phyloP scores from a whole-genome alignment of 2,329 filamentous ascomycete species.

The Ilyonectria mors-panacis region DNA sequence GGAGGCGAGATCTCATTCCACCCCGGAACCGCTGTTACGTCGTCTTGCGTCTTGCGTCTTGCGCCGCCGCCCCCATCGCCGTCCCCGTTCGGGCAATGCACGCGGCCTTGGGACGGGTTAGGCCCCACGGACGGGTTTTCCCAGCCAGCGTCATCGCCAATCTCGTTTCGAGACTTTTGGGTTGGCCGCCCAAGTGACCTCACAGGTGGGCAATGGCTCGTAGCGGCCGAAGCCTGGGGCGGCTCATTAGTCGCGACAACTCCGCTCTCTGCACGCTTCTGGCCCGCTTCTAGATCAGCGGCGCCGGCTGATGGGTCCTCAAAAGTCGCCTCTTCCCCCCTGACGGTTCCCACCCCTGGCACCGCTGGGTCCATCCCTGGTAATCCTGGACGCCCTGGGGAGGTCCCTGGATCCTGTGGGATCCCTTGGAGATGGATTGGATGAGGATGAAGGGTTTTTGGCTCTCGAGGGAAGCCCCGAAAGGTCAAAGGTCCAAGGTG shows the following conservation, averaged over 20 bases:
- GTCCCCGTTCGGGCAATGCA: conserved; percentile 19
- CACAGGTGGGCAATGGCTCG: conserved; percentile 40
- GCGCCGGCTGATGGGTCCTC: conserved; percentile 44
- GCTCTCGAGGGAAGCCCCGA: conserved; percentile 17
- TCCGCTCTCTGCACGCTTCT: conserved; percentile 49
- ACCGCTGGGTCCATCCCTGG: conserved; percentile 39
- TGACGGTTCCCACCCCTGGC: conserved; percentile 37
- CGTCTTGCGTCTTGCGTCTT: conserved; percentile 19
- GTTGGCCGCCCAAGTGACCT: conserved; percentile 33
- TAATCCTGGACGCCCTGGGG: conserved; percentile 22
- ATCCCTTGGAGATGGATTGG: conserved; percentile 26
- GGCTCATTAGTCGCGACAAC: conserved; percentile 47
- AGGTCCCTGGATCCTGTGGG: conserved; percentile 25
- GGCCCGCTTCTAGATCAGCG: conserved; percentile 51
- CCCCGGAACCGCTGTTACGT: conserved; percentile 9
- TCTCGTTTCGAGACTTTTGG: conserved; percentile 29
- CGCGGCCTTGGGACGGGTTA: conserved; percentile 14
- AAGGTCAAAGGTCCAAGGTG: conserved; percentile 8
- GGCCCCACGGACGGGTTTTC: conserved; percentile 15
- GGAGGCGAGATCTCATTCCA: not conserved
- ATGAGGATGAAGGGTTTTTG: conserved; percentile 18
- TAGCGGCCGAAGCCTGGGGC: conserved; percentile 47
- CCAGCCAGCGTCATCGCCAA: conserved; percentile 30
- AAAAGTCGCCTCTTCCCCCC: conserved; percentile 16
- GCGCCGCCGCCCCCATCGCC: conserved; percentile 25